Evolutionary conservation across 2,329 filamentous ascomycete genomes (phyloP).

Genomic region (Cryphonectria carpinicola): DNA sequence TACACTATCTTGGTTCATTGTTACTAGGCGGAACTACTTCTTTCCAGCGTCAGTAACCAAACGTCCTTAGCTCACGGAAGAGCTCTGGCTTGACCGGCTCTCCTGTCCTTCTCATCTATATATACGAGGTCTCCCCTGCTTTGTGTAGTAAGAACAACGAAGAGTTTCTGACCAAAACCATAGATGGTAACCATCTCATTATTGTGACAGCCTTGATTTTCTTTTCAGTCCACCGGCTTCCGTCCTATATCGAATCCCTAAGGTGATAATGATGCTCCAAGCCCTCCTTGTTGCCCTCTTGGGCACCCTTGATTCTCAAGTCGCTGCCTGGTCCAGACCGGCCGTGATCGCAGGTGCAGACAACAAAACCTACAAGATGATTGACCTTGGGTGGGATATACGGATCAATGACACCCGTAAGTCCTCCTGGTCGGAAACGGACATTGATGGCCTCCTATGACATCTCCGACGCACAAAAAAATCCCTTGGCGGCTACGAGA

Average conservation of each 20-base stretch:
- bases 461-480: not conserved
- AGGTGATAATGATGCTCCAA: not conserved
- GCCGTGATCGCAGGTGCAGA: not conserved
- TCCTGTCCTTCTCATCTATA: not conserved
- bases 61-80: not conserved
- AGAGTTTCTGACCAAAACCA: not conserved
- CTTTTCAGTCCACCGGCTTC: not conserved
- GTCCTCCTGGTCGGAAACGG: not conserved
- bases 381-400: not conserved
- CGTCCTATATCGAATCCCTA: not conserved
- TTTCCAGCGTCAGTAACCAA: not conserved
- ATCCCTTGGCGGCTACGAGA: not conserved
- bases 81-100: not conserved
- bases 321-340: not conserved
- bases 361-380: constrained; percentile 4
- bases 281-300: not conserved
- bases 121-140: not conserved
- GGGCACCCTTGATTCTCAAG: not conserved
- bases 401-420: not conserved
- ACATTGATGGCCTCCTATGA: not conserved
- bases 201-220: not conserved
- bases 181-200: not conserved
- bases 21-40: not conserved
- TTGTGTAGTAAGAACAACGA: not conserved
- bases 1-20: not conserved